Conservation (phyloP, 1,284 basidiomycete species). For the Leccinum insolens region DNA sequence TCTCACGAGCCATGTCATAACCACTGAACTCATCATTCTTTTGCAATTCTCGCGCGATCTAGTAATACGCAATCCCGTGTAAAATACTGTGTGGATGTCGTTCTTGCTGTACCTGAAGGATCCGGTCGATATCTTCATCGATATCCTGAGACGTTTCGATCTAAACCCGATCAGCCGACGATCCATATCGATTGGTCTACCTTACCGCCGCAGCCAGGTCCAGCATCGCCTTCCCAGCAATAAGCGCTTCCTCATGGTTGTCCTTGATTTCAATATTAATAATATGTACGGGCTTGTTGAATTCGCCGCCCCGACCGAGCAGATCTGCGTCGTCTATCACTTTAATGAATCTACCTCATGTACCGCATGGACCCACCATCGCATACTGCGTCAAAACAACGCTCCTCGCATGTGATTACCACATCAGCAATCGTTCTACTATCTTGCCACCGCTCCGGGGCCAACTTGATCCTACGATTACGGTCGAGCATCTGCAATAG, state of each 20-base stretch:
- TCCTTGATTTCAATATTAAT: slow-evolving; percentile 99
- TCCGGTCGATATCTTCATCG: slow-evolving; percentile 89
- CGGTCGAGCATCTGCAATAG: slow-evolving; percentile 97
- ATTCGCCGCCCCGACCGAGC: slow-evolving; percentile 85
- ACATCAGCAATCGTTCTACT: slow-evolving; percentile 86
- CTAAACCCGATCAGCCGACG: slow-evolving; percentile 44
- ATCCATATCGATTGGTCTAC: slow-evolving; percentile 8
- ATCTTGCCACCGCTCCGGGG: slow-evolving; percentile 98
- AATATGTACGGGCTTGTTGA: slow-evolving; percentile 92
- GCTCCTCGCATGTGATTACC: slow-evolving; percentile 98
- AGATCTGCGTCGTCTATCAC: slow-evolving; percentile 63
- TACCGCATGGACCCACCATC: slow-evolving; percentile 68
- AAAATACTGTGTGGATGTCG: slow-evolving; percentile 91
- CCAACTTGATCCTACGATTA: slow-evolving; percentile 89
- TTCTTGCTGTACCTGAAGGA: slow-evolving; percentile 83
- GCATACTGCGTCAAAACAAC: slow-evolving; percentile 98
- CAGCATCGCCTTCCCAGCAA: slow-evolving; percentile 94
- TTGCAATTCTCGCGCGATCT: slow-evolving; percentile 34
- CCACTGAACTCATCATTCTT: slow-evolving; percentile 8
- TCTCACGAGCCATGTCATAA: slow-evolving; percentile 40
- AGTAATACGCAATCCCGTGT: slow-evolving; percentile 92
- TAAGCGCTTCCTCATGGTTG: slow-evolving; percentile 97
- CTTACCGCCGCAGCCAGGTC: slow-evolving; percentile 91
- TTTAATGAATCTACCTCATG: slow-evolving; percentile 13
- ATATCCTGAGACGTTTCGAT: slow-evolving; percentile 87